Percentiles rank a stretch among this genome's conserved stretches.
These are phyloP conservation scores for Populus pruinosa DNA, from an alignment of 345 rosid genomes.

Conservation along the genomic window DNA sequence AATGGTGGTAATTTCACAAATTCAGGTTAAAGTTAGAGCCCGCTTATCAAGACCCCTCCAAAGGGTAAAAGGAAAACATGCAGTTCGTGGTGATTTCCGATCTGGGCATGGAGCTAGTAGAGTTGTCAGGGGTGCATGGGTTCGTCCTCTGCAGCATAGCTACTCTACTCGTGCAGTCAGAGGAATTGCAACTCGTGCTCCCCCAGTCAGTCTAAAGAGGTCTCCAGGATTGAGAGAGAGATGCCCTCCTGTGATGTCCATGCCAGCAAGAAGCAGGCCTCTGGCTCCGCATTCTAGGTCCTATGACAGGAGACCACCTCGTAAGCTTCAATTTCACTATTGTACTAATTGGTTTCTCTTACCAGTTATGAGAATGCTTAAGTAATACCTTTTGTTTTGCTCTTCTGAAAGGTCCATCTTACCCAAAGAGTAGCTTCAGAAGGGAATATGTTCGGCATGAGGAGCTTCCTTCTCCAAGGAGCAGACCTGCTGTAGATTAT, in stretches of 20 bases:
- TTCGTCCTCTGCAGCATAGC: constrained; percentile 54
- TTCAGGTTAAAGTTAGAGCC: constrained; percentile 93
- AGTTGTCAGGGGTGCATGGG: constrained; percentile 62
- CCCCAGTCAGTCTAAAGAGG: constrained; percentile 56
- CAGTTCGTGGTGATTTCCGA: constrained; percentile 53
- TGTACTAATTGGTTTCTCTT: background rate
- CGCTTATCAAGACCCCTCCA: constrained; percentile 94
- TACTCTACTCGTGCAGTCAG: constrained; percentile 41
- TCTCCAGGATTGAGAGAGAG: constrained; percentile 60
- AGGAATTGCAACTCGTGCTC: constrained; percentile 49
- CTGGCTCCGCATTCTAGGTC: constrained; percentile 71
- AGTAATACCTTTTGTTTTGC: constrained; percentile 10
- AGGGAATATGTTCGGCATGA: constrained; percentile 78
- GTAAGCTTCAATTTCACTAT: constrained; percentile 34
- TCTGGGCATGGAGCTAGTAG: constrained; percentile 61
- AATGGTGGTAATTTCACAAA: background rate
- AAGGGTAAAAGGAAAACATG: constrained; percentile 64
- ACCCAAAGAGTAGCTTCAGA: constrained; percentile 68
- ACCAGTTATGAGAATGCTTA: background rate
- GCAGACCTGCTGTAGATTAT: constrained; percentile 71
- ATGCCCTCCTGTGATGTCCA: constrained; percentile 65
- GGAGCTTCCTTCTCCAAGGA: constrained; percentile 79
- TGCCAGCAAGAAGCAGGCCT: constrained; percentile 68
- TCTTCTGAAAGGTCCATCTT: constrained; percentile 52
- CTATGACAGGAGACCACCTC: constrained; percentile 80